Conservation (phyloP, 257 asterid genomes). For the Solanum rostratum region DNA sequence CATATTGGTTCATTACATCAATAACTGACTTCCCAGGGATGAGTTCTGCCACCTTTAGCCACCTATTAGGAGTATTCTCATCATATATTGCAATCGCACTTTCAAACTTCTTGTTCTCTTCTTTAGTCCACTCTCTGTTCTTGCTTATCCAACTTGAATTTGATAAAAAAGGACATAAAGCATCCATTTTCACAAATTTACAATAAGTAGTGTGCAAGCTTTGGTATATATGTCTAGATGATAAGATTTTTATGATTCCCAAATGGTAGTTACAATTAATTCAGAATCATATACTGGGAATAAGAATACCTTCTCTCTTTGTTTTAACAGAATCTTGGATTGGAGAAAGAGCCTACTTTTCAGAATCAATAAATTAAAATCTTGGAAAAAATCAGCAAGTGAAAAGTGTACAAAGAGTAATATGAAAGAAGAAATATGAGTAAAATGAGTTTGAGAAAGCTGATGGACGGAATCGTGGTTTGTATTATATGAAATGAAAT, state of each 20-base stretch:
- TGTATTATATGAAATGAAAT: neutral
- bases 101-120: constrained; percentile 75
- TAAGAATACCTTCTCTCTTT: constrained; percentile 13
- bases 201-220: neutral
- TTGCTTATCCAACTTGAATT: constrained; percentile 25
- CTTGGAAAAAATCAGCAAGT: neutral
- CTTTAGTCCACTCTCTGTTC: constrained; percentile 47
- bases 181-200: constrained; percentile 28
- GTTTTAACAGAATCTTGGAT: constrained; percentile 8
- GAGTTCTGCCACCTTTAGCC: constrained; percentile 58
- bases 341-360: neutral
- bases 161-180: constrained; percentile 19
- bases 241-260: neutral
- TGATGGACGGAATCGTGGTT: neutral
- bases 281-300: constrained; percentile 31
- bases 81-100: constrained; percentile 58
- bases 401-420: neutral
- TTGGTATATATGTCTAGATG: neutral
- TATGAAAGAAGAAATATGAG: neutral
- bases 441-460: neutral
- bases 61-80: constrained; percentile 57
- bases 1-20: constrained; percentile 64
- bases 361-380: neutral
- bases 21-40: constrained; percentile 62
- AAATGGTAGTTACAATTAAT: neutral